Evolutionary conservation across 768 basidiomycete species (phyloP).

Genomic region (Cystobasidium tubakii): DNA sequence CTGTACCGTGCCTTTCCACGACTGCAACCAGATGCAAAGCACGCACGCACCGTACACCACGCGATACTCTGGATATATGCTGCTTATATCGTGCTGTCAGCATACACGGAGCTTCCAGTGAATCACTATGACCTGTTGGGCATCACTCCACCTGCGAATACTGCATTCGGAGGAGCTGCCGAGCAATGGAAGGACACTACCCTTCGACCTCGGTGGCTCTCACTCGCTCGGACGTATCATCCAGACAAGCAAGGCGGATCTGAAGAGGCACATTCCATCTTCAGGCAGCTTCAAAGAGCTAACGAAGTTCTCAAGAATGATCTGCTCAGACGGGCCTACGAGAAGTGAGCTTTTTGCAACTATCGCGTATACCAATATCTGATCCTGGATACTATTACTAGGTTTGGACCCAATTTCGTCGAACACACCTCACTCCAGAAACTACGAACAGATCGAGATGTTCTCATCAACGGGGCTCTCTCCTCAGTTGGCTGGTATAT

Average conservation of each 20-base stretch:
- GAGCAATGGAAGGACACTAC: constrained; percentile 17
- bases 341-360: constrained; percentile 12
- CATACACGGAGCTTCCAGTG: neutral
- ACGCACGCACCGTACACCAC: constrained; percentile 2
- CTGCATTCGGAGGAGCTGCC: neutral
- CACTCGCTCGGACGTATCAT: constrained; percentile 16
- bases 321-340: constrained; percentile 16
- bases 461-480: neutral
- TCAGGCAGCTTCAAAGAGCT: constrained; percentile 22
- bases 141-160: neutral
- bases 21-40: neutral
- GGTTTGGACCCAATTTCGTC: constrained; percentile 12
- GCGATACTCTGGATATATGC: constrained; percentile 12
- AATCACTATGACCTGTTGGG: constrained; percentile 21
- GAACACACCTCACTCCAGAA: neutral
- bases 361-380: too few relatives aligned
- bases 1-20: neutral
- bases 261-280: constrained; percentile 20
- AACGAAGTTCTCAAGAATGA: constrained; percentile 34
- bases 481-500: constrained; percentile 29
- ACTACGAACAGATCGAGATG: neutral
- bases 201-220: constrained; percentile 22
- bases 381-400: neutral
- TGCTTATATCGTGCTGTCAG: constrained; percentile 2
- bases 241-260: constrained; percentile 32